Evolutionary conservation across 805 yeast species (phyloP), one percentile per base, ranked within the genome.

Genomic region (Kodamaea kaohsiungensis): DNA sequence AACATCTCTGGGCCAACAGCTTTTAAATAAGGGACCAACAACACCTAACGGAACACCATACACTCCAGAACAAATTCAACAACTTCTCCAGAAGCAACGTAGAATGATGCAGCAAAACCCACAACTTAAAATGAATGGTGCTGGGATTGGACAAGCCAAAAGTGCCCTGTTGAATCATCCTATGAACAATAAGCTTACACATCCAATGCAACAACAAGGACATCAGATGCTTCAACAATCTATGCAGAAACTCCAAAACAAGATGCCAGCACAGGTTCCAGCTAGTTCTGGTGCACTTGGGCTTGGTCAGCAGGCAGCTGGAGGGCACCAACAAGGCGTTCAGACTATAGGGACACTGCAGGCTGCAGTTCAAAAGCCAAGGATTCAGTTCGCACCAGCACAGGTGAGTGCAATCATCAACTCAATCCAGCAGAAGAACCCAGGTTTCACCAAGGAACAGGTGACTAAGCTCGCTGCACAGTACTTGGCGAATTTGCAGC

Each of bases 401-500:
- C 89, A 86, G 60, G 87, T 86, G 3, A 79, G 88, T 8, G 86
- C 88, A 0, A 79, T 86, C 43, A 81, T 86, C 54, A 82, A 77
- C 59, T 83, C 85, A 46, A 85, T 86, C 52, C 88, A 85, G 63
- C 70, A 79, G n/a, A 84, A 84, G 60, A 81, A 86, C 64, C 91
- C 91, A 1, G 79, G 76, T 33, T 69, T 84, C 63, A 74, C 83
- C 9, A 84, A 84, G 56, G 86, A 82, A 53, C 87, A 86, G 61
- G 88, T 86, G 0, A 83, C 87, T 2, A 80, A 82, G 54, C 73
- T 85, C 53, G 89, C 90, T 2, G 87, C 87, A 2, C 77, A 84
- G 13, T 84, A 85, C 60, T 66, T 85, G 57, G 85, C 88, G 0
- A 81, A 77, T 56, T 68, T 82, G 37, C 87, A 83, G 64, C 82